These are phyloP conservation scores for Triticum urartu DNA, from an alignment of 176 grass and related monocot genomes.

Conservation along the genomic window DNA sequence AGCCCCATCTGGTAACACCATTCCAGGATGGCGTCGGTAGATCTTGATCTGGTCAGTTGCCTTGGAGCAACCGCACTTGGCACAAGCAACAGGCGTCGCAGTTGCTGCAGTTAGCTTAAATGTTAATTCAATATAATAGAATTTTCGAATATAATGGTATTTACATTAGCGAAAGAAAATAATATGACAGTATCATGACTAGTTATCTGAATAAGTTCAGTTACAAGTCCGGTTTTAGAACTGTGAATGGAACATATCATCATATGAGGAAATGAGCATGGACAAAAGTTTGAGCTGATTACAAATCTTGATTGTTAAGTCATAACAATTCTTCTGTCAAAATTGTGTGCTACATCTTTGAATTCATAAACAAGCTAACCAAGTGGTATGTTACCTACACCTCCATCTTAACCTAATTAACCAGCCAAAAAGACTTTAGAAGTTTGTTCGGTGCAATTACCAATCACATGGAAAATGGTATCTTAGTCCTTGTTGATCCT, in stretches of 20 bases:
- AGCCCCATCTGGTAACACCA: conserved; percentile 42
- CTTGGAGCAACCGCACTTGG: conserved; percentile 23
- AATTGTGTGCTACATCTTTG: neutral
- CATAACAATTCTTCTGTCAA: neutral
- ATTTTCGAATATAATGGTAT: too few relatives aligned
- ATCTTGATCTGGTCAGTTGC: conserved; percentile 36
- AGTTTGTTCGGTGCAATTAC: neutral
- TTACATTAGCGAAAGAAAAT: too few relatives aligned
- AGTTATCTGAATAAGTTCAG: too few relatives aligned
- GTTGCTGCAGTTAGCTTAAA: neutral
- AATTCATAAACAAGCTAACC: neutral
- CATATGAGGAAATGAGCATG: neutral
- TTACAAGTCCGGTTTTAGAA: too few relatives aligned
- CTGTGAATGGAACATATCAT: neutral
- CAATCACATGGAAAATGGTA: neutral
- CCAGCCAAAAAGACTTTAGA: neutral
- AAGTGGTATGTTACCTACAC: neutral
- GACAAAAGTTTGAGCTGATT: neutral
- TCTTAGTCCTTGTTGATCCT: neutral
- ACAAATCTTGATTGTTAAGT: neutral
- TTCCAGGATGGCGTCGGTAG: conserved; percentile 35
- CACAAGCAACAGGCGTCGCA: neutral
- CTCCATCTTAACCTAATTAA: neutral
- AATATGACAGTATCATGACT: too few relatives aligned
- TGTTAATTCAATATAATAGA: too few relatives aligned